Evolutionary conservation across 768 basidiomycete genomes (phyloP), one percentile per base, ranked within the genome.

Genomic region (Tulasnella calospora): DNA sequence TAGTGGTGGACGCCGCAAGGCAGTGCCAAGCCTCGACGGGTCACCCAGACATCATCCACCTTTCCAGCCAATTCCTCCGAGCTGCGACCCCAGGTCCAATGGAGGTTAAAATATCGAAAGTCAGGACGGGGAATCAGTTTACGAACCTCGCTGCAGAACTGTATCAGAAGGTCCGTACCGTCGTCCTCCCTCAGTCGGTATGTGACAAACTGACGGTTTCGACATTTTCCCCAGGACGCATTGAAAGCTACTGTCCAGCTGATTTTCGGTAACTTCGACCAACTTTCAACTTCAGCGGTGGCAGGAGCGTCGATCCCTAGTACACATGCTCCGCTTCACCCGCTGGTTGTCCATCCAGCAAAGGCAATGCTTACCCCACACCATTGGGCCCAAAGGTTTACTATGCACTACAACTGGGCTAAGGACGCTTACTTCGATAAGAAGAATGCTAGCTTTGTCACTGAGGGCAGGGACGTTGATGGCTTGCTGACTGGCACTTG

Each of bases 41-140:
- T 9, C 74, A 75, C 27, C 74, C 74, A 23, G 74, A 75, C 23
- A 23, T 46, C n/a, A 21, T 75, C 9, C 46, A 47, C 55, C 35
- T 75, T n/a, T 46, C 40, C 2, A 51, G 74, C 74, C 74, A 75
- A 41, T 75, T 75, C 55, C 40, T 75, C 10, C 74, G 74, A 12
- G 74, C 74, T 30, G 44, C 46, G 3, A 46, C 47, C 35, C 40
- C 55, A 12, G 55, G 74, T 3, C 23, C 74, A 19, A 21, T 57
- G 35, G n/a, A 35, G n/a, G 27, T 75, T 17, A 38, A 27, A 17
- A 33, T 75, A 19, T 40, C 36, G 15, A 27, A 38, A 9, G 46
- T 75, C 9, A 46, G 33, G 35, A 27, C 3, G 27, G 74, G 74
- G n/a, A 33, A 38, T 21, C 74, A 55, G 46, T 75, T 51, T 55